Base-by-base conservation (phyloP, 2,329 filamentous ascomycete species). In the Aspergillus aculeatus region DNA sequence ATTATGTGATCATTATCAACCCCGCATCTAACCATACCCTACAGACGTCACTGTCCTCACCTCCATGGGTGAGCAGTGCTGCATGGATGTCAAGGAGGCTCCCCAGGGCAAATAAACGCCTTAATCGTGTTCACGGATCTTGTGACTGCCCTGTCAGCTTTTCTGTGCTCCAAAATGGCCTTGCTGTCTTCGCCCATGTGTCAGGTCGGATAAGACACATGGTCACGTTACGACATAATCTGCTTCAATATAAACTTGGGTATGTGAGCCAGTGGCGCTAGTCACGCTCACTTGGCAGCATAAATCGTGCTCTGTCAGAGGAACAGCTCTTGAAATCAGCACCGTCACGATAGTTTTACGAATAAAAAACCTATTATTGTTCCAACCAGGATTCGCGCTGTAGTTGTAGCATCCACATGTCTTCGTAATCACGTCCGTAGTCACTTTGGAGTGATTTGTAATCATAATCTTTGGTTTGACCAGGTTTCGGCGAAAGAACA, bases 51-150 rank as follows among this genome's bases (percentile, higher is more conserved):
- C 94, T 73, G 87, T 99, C 78, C 90, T 96, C 77, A 91, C 91
- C 73, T 88, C 95, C 78, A 99, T 99, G 95, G 91, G 91, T 77
- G 94, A 99, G 83, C 91, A 98, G 86, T 82, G 85, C 72, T 90
- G 89, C 75, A 89, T 97, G 78, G 93, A 97, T 77, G 90, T 88
- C 82, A 98, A 98, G 88, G 93, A 97, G 83, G 91, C 91, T 79
- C 90, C 79, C 32, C 32, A 35, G 32, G 3, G 3, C 32, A 35
- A 35, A 10, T 35, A 35, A 35, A 35, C 11, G 10, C 14, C 32
- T 35, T 35, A 35, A 58, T 61, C 56, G 62, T 64, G 53, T 54
- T 60, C 58, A 63, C 62, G 65, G 63, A 65, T 64, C 56, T 62
- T 62, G 14, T 66, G 63, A 66, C 57, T 69, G 59, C 69, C 66